These are phyloP conservation scores for Stipa capillata DNA, from an alignment of 176 grass and related monocot genomes.

Conservation along the genomic window DNA sequence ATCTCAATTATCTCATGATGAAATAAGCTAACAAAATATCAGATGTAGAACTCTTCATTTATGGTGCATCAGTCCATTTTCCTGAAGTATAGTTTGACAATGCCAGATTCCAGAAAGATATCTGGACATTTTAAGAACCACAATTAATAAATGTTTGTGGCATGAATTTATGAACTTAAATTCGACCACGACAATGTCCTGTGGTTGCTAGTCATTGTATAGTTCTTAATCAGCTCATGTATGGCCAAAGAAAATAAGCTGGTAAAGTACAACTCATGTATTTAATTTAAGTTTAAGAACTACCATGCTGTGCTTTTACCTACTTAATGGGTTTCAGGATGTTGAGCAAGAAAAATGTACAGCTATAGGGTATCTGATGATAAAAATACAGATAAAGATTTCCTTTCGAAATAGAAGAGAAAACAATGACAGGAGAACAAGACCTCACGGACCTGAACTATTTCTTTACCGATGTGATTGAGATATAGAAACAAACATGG, in stretches of 20 bases:
- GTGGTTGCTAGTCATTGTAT: background rate
- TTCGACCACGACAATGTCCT: too few relatives aligned
- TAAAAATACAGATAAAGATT: background rate
- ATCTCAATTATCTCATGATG: background rate
- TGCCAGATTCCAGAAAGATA: background rate
- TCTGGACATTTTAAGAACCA: background rate
- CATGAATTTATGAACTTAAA: too few relatives aligned
- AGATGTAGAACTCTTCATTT: background rate
- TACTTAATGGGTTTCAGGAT: background rate
- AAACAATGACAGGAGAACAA: background rate
- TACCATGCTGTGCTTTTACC: background rate
- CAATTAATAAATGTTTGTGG: background rate
- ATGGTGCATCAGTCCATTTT: background rate
- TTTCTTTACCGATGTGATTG: background rate
- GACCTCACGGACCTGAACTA: background rate
- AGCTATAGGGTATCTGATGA: background rate
- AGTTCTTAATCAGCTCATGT: background rate
- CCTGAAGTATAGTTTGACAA: background rate
- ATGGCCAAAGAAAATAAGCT: background rate
- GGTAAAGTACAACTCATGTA: background rate
- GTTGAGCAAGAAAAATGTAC: background rate
- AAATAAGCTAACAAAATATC: background rate
- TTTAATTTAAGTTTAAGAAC: background rate
- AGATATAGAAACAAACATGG: background rate
- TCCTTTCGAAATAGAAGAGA: background rate